phyloP scores from a whole-genome alignment of 2,329 filamentous ascomycete genomes.

The Coleophoma crateriformis region DNA sequence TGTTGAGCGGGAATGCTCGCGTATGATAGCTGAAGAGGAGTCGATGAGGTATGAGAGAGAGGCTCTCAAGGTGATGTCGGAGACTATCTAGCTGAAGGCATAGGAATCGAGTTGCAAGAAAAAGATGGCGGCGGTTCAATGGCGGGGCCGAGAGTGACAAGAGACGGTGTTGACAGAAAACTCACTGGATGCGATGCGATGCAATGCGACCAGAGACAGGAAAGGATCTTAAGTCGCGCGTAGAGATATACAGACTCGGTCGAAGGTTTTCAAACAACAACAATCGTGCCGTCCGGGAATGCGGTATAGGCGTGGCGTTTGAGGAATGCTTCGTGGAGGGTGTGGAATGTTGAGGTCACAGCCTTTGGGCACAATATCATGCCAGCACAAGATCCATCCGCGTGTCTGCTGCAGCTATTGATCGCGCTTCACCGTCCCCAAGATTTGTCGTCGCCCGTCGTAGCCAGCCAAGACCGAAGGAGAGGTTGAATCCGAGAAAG shows the following conservation, averaged over 20 bases:
- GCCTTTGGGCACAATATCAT: not conserved
- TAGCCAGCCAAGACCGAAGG: not conserved
- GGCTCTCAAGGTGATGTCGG: constrained; percentile 2
- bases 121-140: too few species aligned
- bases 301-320: not conserved
- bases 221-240: not conserved
- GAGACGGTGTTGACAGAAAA: too few species aligned
- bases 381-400: constrained; percentile 1
- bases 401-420: not conserved
- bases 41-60: constrained; percentile 1
- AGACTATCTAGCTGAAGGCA: constrained; percentile 13
- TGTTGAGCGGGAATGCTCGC: constrained; percentile 18
- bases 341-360: not conserved
- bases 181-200: not conserved
- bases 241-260: not conserved
- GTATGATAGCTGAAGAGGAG: constrained; percentile 9
- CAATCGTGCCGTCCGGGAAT: constrained; percentile 4
- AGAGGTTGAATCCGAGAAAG: not conserved
- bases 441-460: not conserved
- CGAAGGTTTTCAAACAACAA: constrained; percentile 1
- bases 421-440: not conserved
- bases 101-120: constrained; percentile 6
- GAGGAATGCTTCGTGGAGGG: constrained; percentile 10
- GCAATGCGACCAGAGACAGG: not conserved
- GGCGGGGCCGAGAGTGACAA: too few species aligned